Evolutionary conservation across 257 asterid species (phyloP), one percentile per base, ranked within the genome.

Genomic region (Lycium ferocissimum): DNA sequence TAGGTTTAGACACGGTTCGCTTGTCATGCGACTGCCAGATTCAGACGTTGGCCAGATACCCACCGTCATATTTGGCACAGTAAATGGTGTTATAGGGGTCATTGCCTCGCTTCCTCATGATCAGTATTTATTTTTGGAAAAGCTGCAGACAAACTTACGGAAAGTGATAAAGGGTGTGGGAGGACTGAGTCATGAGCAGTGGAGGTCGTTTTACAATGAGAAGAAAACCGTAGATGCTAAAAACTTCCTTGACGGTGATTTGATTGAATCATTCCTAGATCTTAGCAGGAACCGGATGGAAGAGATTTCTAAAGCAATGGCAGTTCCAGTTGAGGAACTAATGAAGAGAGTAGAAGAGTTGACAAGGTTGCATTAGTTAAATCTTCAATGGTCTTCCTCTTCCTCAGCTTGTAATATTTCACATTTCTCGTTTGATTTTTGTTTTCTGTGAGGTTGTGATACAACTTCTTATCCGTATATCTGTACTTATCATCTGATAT

Each of bases 291-390:
- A 58, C 72, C 89, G 91, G 80, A 95, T 94, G 98, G 98, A 93
- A 56, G 98, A 97, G 85, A 89, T 97, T 76, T 91, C 97, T 0
- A 93, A 88, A 88, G 90, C 93, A 13, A 94, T 97, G 97, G 80
- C 49, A 61, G 91, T 90, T 35, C 88, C 97, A 1, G 98, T 95
- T 33, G 98, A 95, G 91, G 98, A 95, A 85, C 93, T 97, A 14
- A 94, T 93, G 98, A 94, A 97, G 94, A 91, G 98, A 85, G 99
- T 97, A 2, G 98, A 97, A 88, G 99, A 97, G 87, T 87, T 97
- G 85, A 95, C 98, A 35, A 94, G 98, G 94, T 86, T 97, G 82
- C 98, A 97, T 89, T 97, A 86, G 86, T 58, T 59, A 35, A 70
- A 49, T 53, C 47, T 76, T 51, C 26, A 13, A 53, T 3, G 22